Conservation (phyloP, 306 rosid species). For the Trifolium repens region DNA sequence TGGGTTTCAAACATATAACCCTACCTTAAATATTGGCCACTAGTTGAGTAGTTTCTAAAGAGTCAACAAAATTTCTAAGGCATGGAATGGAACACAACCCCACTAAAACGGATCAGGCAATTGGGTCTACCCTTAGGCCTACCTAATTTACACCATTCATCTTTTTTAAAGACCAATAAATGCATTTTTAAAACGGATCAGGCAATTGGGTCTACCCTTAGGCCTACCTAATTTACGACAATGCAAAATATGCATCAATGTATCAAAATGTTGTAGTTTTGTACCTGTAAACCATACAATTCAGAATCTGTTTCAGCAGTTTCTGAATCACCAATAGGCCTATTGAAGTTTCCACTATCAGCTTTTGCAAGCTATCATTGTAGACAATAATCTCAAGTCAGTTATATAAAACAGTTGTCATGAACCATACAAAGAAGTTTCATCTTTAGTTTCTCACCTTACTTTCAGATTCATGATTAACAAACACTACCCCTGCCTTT, state of each 20-base stretch:
- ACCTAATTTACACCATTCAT: too few species aligned
- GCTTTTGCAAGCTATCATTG: slow-evolving; percentile 55
- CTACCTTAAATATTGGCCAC: too few species aligned
- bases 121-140: too few species aligned
- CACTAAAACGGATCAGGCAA: too few species aligned
- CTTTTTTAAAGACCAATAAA: too few species aligned
- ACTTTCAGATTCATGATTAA: slow-evolving; percentile 48
- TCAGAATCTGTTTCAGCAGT: slow-evolving; percentile 74
- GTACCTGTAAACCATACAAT: slow-evolving; percentile 86
- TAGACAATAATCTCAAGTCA: slow-evolving; percentile 32
- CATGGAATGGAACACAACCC: too few species aligned
- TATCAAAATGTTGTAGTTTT: slow-evolving; percentile 39
- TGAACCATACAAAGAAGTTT: slow-evolving; percentile 5
- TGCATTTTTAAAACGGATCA: too few species aligned
- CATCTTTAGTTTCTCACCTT: slow-evolving; percentile 55
- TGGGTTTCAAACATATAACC: too few species aligned
- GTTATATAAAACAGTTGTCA: slow-evolving; percentile 23
- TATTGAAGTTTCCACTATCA: slow-evolving; percentile 46
- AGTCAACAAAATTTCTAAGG: too few species aligned
- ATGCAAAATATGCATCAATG: slow-evolving; percentile 14
- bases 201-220: too few species aligned
- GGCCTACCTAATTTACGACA: neutral
- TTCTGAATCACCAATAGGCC: slow-evolving; percentile 52
- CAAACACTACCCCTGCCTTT: slow-evolving; percentile 42
- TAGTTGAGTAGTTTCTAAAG: too few species aligned